Base-by-base conservation (phyloP, 2,329 filamentous ascomycete genomes). In the Capronia americana region DNA sequence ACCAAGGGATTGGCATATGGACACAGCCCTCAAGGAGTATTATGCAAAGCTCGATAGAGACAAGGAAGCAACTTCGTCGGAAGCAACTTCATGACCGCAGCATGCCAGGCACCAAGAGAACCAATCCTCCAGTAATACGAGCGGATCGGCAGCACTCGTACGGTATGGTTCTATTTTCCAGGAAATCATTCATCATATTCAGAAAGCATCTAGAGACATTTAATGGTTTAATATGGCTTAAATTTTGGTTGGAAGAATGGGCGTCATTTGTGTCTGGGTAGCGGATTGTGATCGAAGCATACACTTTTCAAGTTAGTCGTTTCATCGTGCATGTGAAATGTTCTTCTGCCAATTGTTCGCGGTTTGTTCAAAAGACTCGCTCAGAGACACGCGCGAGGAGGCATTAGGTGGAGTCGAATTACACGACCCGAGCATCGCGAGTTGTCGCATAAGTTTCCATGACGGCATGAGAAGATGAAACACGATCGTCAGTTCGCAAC, bases 1-100 rank as follows among this genome's bases (percentile, higher is more conserved):
- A 28, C 63, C 66, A 1, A 53, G 32, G 50, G 50, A 44, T 2
- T 65, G 17, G 14, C 41, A 66, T 4, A 59, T 65, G 4, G 55
- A 63, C 10, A 23, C 51, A 1, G 62, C 44, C 5, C 32, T 28
- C 24, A 63, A 38, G 34, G 12, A 26, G 11, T 17, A 24, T 24
- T 53, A 38, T 46, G 55, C 23, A 38, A 32, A 20, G 17, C 17
- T 24, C 56, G 28, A 20, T 4, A 28, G 50, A 26, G 54, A 28
- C 11, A 4, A 17, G 50, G 14, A 55, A 56, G 46, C 48, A 28
- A 28, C 20, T 12, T 5, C 10, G 24, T 28, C 20, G 20, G 17
- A n/a, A 48, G 17, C 44, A 48, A 8, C 44, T 11, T 48, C 17
- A 11, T 48, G 7, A 17, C 20, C 32, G 32, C 38, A 41, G 38